A percentile compares a stretch with the other conserved stretches of the same genome.
Evolutionary conservation across 2,329 filamentous ascomycete genomes (phyloP).

Genomic region (Ophiognomonia clavigignenti-juglandacearum): DNA sequence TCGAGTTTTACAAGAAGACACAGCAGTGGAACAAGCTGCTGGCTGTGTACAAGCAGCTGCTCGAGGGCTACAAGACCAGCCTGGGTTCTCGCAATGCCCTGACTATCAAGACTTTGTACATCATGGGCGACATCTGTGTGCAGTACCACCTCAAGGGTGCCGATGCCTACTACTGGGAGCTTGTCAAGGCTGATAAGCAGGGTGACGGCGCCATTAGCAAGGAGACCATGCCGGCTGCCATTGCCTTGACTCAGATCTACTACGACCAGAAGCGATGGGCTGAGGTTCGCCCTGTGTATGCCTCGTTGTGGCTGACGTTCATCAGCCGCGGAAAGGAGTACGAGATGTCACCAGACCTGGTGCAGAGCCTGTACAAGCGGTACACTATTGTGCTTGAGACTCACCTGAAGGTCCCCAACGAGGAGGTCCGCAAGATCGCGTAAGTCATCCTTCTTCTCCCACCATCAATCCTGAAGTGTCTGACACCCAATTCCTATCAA

Average conservation of each 20-base stretch:
- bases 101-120: conserved; percentile 17
- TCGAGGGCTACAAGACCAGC: conserved; percentile 16
- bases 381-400: conserved; percentile 38
- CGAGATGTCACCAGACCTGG: conserved; percentile 34
- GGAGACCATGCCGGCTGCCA: conserved; percentile 33
- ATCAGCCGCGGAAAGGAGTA: conserved; percentile 37
- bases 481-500: no score
- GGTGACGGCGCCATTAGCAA: conserved; percentile 33
- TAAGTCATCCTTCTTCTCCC: background rate
- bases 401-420: conserved; percentile 30
- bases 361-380: conserved; percentile 37
- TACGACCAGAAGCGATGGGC: conserved; percentile 38
- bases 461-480: no score
- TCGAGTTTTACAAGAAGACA: conserved; percentile 18
- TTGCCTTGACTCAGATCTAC: conserved; percentile 37
- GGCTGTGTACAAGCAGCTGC: conserved; percentile 18
- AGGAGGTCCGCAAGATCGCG: conserved; percentile 25
- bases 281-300: conserved; percentile 35
- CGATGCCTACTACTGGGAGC: conserved; percentile 21
- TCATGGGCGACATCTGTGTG: conserved; percentile 18
- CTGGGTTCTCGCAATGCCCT: conserved; percentile 17
- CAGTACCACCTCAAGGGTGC: conserved; percentile 20
- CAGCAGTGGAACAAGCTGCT: conserved; percentile 19
- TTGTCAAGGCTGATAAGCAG: conserved; percentile 19
- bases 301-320: conserved; percentile 39